Evolutionary conservation across 2,329 filamentous ascomycete species (phyloP), one percentile per base, ranked within the genome.

Genomic region (Lecanicillium sp.): DNA sequence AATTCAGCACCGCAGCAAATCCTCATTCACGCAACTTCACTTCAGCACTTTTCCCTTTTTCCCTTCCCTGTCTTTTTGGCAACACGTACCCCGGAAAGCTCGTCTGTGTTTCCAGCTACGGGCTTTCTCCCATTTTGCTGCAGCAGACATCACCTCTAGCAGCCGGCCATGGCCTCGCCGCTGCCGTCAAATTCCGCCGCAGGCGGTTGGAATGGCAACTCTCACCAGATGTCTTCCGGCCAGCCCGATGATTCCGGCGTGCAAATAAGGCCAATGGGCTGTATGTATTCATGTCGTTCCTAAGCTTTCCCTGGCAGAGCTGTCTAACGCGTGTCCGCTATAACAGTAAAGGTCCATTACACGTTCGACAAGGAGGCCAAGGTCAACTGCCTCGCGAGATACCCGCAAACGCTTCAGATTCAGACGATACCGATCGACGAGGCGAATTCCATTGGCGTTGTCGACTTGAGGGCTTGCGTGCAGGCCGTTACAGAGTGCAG

Each of bases 261-360:
- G 42, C 72, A 76, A 55, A 57, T 74, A 57, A 76, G 73, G 52
- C 65, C 70, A 30, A 83, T 85, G 78, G 78, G 78, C 63, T 70
- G 80, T 84, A 76, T 58, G 78, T 65, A 41, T 35, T 41, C 33
- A 47, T 12, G 38, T 38, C 36, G n/a, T 36, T 41, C 28, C 35
- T n/a, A n/a, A n/a, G n/a, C 6, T 38, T 14, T 11, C 33, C 48
- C 16, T 41, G 51, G 51, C 46, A 52, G 50, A 32, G 16, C 30
- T 25, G 7, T 25, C 41, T 43, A 40, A 43, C 31, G 57, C 43
- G 22, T 36, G 27, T 43, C 17, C 38, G 14, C 44, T 30, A 28
- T 48, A n/a, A 30, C 60, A 94, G 89, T 96, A 62, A 96, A 96
- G 71, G 84, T 96, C 35, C 80, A 94, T 44, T 98, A 96, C 64